A percentile compares a stretch with the other conserved stretches of the same genome.
Evolutionary conservation across 2,329 filamentous ascomycete genomes (phyloP).

Genomic region (Metarhizium robertsii): DNA sequence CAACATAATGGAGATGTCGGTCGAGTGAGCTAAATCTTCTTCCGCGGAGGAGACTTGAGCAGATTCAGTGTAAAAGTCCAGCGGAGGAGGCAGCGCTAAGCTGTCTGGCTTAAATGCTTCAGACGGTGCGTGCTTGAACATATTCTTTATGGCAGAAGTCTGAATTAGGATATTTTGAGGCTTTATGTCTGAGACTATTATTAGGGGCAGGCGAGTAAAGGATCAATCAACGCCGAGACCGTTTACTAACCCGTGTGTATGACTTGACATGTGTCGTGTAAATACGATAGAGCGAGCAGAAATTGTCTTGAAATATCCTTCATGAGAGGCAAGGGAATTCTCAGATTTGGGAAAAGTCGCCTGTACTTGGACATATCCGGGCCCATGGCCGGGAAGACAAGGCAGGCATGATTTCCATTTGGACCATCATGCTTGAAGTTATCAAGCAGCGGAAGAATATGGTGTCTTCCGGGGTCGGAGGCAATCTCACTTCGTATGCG

Average conservation of each 20-base stretch:
- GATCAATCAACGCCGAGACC: background rate
- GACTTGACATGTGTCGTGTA: constrained; percentile 13
- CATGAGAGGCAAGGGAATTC: constrained; percentile 9
- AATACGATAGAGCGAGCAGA: constrained; percentile 10
- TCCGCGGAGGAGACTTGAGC: constrained; percentile 8
- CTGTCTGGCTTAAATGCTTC: background rate
- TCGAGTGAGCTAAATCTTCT: constrained; percentile 7
- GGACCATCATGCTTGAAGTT: constrained; percentile 19
- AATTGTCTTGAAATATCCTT: constrained; percentile 12
- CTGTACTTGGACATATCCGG: constrained; percentile 12
- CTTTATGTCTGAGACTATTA: constrained; percentile 13
- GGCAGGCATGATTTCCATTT: constrained; percentile 20
- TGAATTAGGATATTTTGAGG: constrained; percentile 16
- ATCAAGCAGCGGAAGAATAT: constrained; percentile 13
- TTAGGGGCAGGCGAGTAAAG: background rate
- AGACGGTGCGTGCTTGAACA: constrained; percentile 11
- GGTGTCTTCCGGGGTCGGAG: constrained; percentile 7
- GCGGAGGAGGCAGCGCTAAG: background rate
- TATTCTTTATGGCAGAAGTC: constrained; percentile 10
- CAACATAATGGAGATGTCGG: constrained; percentile 1
- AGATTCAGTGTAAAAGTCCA: background rate
- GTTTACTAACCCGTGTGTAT: constrained; percentile 13
- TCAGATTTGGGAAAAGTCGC: constrained; percentile 1
- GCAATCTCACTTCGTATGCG: constrained; percentile 9
- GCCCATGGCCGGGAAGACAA: constrained; percentile 21